phyloP scores from a whole-genome alignment of 805 yeast species.

The Saccharomycopsis fermentans region DNA sequence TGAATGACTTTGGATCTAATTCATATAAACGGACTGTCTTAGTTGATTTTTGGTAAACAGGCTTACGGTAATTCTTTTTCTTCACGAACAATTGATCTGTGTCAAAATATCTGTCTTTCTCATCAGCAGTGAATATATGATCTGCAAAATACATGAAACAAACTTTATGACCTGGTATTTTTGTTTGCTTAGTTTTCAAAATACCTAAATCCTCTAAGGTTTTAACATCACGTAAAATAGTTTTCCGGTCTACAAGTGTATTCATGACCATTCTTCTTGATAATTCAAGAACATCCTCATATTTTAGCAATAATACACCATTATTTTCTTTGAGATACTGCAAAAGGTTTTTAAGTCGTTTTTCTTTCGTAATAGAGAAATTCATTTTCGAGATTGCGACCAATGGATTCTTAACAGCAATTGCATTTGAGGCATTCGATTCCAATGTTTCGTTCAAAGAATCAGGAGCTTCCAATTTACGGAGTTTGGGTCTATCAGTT shows the following conservation, averaged over 20 bases:
- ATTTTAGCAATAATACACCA: conserved; percentile 1
- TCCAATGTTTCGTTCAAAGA: neutral
- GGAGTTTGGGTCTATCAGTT: neutral
- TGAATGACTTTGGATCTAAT: neutral
- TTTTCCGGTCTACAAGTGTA: conserved; percentile 4
- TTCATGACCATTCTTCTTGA: neutral
- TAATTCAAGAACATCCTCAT: neutral
- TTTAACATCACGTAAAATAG: conserved; percentile 2
- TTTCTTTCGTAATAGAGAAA: conserved; percentile 3
- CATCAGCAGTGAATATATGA: neutral
- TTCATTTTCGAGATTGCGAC: neutral
- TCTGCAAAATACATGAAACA: neutral
- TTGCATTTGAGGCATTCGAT: neutral
- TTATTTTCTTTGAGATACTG: conserved; percentile 2
- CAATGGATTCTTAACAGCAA: neutral
- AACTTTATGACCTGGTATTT: neutral
- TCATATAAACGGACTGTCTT: neutral
- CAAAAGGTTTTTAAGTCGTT: conserved; percentile 1
- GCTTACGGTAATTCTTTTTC: neutral
- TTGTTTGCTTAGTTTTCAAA: neutral
- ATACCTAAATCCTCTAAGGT: neutral
- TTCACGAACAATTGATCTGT: neutral
- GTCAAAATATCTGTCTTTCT: neutral
- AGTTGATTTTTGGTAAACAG: neutral
- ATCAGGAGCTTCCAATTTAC: neutral